Conservation (phyloP, 306 rosid genomes). For the Notholithocarpus densiflorus region DNA sequence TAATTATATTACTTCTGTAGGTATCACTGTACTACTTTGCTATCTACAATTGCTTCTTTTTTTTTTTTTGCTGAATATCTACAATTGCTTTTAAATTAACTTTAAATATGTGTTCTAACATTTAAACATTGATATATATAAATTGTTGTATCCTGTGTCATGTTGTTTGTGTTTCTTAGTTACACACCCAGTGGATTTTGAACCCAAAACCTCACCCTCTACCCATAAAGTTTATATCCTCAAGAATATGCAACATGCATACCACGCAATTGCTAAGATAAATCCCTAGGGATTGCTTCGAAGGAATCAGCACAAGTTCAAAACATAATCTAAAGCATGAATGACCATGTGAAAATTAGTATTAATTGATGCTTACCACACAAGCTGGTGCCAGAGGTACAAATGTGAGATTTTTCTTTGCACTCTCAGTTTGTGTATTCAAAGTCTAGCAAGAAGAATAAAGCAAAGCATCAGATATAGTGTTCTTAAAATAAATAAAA, state of each 20-base stretch:
- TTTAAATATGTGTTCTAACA: too few relatives aligned
- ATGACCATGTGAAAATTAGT: background rate
- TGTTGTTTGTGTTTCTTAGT: too few relatives aligned
- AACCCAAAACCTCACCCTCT: too few relatives aligned
- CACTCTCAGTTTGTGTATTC: conserved; percentile 59
- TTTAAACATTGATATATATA: too few relatives aligned
- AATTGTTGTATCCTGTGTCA: too few relatives aligned
- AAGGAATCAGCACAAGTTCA: conserved; percentile 3
- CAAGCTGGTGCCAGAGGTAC: conserved; percentile 97
- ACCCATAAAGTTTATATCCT: too few relatives aligned
- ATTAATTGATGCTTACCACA: conserved; percentile 63
- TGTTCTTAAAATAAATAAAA: background rate
- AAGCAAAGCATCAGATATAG: conserved; percentile 27
- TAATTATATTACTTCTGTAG: too few relatives aligned
- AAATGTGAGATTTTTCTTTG: conserved; percentile 81
- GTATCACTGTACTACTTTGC: too few relatives aligned
- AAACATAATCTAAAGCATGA: background rate
- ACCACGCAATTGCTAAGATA: background rate
- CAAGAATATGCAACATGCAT: background rate
- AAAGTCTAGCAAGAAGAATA: conserved; percentile 51
- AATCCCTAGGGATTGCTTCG: background rate
- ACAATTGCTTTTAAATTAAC: too few relatives aligned
- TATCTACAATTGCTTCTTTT: too few relatives aligned
- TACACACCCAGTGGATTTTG: too few relatives aligned
- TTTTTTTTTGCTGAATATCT: too few relatives aligned